Percentiles rank a stretch among this genome's conserved stretches.
phyloP scores from a whole-genome alignment of 805 yeast genomes.

The Sugiyamaella boreocaroliniensis region DNA sequence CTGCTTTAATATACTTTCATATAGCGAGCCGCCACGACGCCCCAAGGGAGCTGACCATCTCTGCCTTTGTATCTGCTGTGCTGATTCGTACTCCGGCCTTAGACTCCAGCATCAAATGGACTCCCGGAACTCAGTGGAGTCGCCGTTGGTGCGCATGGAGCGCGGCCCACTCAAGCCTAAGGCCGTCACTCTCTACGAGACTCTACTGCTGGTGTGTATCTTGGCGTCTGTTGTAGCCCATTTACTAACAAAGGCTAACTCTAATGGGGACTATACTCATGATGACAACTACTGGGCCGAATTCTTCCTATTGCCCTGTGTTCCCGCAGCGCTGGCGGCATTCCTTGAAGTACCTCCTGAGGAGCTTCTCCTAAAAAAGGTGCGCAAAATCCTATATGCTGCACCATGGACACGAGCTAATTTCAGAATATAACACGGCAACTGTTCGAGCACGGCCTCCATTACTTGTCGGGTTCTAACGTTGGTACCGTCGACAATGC shows the following conservation, averaged over 20 bases:
- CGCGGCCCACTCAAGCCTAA: conserved; percentile 29
- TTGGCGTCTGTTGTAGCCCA: neutral
- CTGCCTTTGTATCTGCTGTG: too few relatives aligned
- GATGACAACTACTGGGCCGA: conserved; percentile 19
- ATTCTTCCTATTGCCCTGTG: conserved; percentile 19
- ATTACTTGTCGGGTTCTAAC: conserved; percentile 16
- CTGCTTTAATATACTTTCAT: too few relatives aligned
- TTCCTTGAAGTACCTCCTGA: conserved; percentile 24
- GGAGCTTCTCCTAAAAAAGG: conserved; percentile 7
- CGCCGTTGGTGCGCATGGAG: conserved; percentile 26
- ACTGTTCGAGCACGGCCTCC: conserved; percentile 22
- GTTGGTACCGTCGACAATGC: conserved; percentile 18
- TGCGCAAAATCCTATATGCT: neutral
- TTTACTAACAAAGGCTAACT: conserved; percentile 12
- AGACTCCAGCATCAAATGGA: neutral
- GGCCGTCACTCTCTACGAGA: conserved; percentile 29
- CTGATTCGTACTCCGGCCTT: neutral
- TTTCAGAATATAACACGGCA: conserved; percentile 13
- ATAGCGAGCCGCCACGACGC: too few relatives aligned
- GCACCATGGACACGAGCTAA: neutral
- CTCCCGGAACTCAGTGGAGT: conserved; percentile 8
- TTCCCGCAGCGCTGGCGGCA: conserved; percentile 18
- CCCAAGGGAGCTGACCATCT: too few relatives aligned
- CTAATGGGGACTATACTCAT: conserved; percentile 14
- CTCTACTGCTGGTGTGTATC: conserved; percentile 25